Conservation (phyloP, 2,329 filamentous ascomycete species). For the Sclerotinia nivalis region DNA sequence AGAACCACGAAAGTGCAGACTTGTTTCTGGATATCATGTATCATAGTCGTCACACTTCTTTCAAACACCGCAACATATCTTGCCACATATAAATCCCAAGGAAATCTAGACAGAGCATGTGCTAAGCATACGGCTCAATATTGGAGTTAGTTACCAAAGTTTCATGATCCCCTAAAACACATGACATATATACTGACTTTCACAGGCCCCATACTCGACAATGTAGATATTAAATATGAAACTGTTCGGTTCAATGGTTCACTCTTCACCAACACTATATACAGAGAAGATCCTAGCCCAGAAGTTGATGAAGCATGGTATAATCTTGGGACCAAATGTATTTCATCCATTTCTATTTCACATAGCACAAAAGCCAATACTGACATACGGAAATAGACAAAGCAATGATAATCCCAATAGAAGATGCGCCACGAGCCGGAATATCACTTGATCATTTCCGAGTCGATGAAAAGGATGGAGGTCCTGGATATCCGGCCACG, state of each 20-base stretch:
- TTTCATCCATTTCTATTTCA: background rate
- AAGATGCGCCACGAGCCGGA: conserved; percentile 1
- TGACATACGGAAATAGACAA: background rate
- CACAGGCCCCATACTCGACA: conserved; percentile 42
- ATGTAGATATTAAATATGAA: conserved; percentile 47
- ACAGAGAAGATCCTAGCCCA: conserved; percentile 7
- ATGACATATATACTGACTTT: background rate
- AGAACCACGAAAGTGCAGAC: background rate
- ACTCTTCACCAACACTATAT: conserved; percentile 14
- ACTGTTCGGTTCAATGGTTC: conserved; percentile 34
- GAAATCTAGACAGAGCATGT: conserved; percentile 2
- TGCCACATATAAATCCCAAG: background rate
- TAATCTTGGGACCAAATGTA: conserved; percentile 39
- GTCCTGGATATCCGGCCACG: conserved; percentile 12
- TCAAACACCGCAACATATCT: conserved; percentile 8
- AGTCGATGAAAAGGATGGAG: conserved; percentile 15
- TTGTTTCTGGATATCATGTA: conserved; percentile 8
- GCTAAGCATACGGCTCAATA: conserved; percentile 11
- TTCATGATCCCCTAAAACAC: background rate
- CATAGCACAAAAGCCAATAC: background rate
- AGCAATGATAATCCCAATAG: conserved; percentile 16
- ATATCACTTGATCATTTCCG: conserved; percentile 16
- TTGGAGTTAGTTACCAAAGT: conserved; percentile 1
- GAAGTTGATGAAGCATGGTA: conserved; percentile 12
- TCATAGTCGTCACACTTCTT: background rate